Percentiles rank a stretch among this genome's conserved stretches.
Conservation (phyloP, 257 asterid genomes). For the Salvia miltiorrhiza region DNA sequence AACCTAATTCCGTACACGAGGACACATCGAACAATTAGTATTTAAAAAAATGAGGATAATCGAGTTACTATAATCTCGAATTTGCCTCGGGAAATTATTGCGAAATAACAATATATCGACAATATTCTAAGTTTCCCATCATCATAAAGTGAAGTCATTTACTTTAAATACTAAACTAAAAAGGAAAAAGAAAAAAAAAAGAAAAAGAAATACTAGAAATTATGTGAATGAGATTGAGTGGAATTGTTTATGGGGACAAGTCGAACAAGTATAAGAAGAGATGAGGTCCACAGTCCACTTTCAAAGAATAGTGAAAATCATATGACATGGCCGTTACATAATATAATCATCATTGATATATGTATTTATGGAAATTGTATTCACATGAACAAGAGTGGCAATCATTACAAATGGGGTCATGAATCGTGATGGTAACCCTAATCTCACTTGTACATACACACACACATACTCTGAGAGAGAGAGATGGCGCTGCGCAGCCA, state of each 20-base stretch:
- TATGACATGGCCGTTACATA: slow-evolving; percentile 20
- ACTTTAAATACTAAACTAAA: background rate
- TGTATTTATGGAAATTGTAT: slow-evolving; percentile 6
- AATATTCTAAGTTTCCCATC: background rate
- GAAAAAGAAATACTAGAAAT: background rate
- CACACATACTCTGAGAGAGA: background rate
- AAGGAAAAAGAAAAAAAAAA: background rate
- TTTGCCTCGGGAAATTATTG: background rate
- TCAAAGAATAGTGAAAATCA: background rate
- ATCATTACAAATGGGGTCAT: slow-evolving; percentile 43
- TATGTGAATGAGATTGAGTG: background rate
- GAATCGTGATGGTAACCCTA: slow-evolving; percentile 31
- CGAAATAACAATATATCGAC: background rate
- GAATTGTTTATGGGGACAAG: background rate
- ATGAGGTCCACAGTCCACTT: background rate
- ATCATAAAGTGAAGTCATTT: background rate
- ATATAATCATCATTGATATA: slow-evolving; percentile 1
- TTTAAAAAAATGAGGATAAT: background rate
- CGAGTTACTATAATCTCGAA: background rate
- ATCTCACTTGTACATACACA: background rate
- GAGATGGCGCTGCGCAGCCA: slow-evolving; percentile 47
- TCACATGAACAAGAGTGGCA: slow-evolving; percentile 16
- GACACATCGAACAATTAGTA: background rate
- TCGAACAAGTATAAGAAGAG: background rate
- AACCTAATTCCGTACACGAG: too few relatives aligned